Evolutionary conservation across 768 basidiomycete genomes (phyloP).

Genomic region (Asterophora parasitica): DNA sequence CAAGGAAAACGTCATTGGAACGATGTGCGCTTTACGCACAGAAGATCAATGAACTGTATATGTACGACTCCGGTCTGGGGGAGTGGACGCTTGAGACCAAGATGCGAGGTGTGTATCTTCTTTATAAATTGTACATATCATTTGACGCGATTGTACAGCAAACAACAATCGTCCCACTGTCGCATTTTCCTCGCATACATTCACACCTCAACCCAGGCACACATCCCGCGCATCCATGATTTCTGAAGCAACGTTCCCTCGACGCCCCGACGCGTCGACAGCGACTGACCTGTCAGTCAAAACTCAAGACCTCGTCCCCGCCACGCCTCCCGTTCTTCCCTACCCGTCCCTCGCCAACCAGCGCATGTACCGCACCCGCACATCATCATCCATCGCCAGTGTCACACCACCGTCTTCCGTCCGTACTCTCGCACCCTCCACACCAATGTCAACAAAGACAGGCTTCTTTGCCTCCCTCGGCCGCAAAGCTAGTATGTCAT

Average conservation of each 20-base stretch:
- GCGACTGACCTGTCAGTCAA: conserved; percentile 67
- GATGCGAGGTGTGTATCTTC: conserved; percentile 44
- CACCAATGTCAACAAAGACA: conserved; percentile 35
- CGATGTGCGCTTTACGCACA: conserved; percentile 68
- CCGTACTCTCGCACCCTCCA: conserved; percentile 42
- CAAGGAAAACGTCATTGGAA: conserved; percentile 54
- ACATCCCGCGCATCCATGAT: conserved; percentile 67
- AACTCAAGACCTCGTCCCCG: conserved; percentile 47
- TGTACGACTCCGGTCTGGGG: conserved; percentile 68
- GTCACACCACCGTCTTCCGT: conserved; percentile 45
- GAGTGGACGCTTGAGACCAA: conserved; percentile 68
- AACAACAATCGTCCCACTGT: conserved; percentile 29
- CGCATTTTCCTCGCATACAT: conserved; percentile 36
- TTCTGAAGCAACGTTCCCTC: conserved; percentile 76
- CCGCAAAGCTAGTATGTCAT: conserved; percentile 54
- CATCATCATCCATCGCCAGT: conserved; percentile 29
- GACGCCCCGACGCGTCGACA: conserved; percentile 68
- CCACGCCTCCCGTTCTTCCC: conserved; percentile 57
- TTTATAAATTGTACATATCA: conserved; percentile 2
- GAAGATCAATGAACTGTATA: conserved; percentile 80
- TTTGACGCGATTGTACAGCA: conserved; percentile 8
- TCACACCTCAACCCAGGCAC: conserved; percentile 56
- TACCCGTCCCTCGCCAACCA: conserved; percentile 64
- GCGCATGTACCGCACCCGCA: conserved; percentile 26
- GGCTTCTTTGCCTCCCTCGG: conserved; percentile 74